Base-by-base conservation (phyloP, 257 asterid genomes). In the Jacaranda mimosifolia region DNA sequence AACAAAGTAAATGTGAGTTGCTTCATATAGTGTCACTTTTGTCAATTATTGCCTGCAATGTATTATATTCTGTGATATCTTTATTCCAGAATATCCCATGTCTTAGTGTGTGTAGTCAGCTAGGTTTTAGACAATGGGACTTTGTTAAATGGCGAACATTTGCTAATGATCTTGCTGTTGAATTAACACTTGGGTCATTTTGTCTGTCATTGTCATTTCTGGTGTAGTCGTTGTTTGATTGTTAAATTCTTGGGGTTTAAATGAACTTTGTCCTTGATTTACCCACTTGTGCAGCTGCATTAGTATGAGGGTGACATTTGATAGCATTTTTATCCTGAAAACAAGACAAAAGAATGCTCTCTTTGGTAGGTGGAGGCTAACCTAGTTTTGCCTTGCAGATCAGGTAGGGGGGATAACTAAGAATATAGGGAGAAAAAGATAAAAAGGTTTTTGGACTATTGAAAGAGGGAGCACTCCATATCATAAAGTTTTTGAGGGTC, bases 71-170 rank as follows among this genome's bases (percentile, higher is more conserved):
- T 53, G 64, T 53, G 64, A 7, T 53, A 0, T 13, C n/a, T 13
- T 66, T 43, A 53, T 14, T 38, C 59, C 5, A 64, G 39, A 57
- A 10, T 32, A 46, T 65, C 43, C 17, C 62, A 59, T 66, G 76
- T 19, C 60, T n/a, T 80, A 48, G 48, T 73, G 60, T 48, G 65
- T 35, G n/a, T 8, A n/a, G 65, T 21, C n/a, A 51, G 77, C 58
- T 38, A 49, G 72, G 48, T 70, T 60, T 53, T 46, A 35, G 78
- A 64, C 32, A 19, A 14, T 17, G 38, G 51, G 21, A 53, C 40
- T 4, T 10, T 75, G 53, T 19, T 18, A 5, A 12, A 9, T 7
- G 17, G 8, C n/a, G 70, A 36, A 42, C 0, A 15, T 56, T n/a
- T 14, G 64, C 39, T 19, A 4, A 38, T 71, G 65, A 18, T 32